Evolutionary conservation across 2,329 filamentous ascomycete genomes (phyloP), one percentile per base, ranked within the genome.

Genomic region (Aspergillus persii): DNA sequence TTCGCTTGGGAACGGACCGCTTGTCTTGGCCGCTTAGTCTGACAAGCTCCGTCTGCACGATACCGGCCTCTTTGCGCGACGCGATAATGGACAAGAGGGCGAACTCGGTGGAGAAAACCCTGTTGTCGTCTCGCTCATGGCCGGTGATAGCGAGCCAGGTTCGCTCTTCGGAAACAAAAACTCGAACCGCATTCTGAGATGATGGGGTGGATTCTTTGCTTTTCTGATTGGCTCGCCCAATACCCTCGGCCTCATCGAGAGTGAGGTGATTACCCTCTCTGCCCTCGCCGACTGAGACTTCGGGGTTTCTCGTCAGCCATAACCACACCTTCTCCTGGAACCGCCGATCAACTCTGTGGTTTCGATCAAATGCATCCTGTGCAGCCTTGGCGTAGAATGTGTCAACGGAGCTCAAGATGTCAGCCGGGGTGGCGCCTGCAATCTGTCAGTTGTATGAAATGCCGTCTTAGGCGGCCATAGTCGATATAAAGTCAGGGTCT

Each of bases 141-240:
- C 85, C 86, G 11, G 86, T 79, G 53, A 88, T 74, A 8, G 85
- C 83, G 57, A 81, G 77, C 85, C 86, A 89, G 29, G 83, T 81
- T 39, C 84, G 78, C 54, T 84, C 80, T 62, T 83, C 76, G 6
- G 80, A 85, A 7, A 84, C 81, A 66, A 76, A 81, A 7, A 86
- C 71, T 39, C 78, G 77, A 44, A 69, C 39, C 2, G 39, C 57
- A 54, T 26, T 23, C 49, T 55, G 36, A 26, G 39, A n/a, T 9
- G 52, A 27, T 2, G 26, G 33, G 12, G 53, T 8, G 18, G 50
- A 4, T 50, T 63, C 53, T 23, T 55, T 51, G 30, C 58, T 36
- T 11, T 57, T 47, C 15, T 31, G 44, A 9, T 51, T 49, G 5
- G 51, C 36, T 8, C 61, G 56, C 5, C n/a, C 56, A 53, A 57